phyloP scores from a whole-genome alignment of 2,329 filamentous ascomycete species.

The Phialophora tarda region DNA sequence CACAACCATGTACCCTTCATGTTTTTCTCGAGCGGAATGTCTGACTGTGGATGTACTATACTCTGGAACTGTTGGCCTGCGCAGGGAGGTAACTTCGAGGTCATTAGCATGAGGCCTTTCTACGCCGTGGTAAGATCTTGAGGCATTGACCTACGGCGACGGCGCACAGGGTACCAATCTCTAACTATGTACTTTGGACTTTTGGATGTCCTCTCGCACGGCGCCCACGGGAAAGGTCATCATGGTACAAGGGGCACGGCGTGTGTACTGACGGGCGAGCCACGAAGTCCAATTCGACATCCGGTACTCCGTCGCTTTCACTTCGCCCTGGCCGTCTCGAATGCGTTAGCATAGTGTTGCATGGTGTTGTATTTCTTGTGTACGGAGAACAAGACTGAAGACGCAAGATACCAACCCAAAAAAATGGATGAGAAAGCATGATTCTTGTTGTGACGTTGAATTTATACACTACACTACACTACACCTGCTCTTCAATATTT shows the following conservation, averaged over 20 bases:
- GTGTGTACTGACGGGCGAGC: too few species aligned
- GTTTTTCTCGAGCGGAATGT: not conserved
- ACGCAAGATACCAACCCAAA: not conserved
- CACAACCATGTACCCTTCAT: not conserved
- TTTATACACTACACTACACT: not conserved
- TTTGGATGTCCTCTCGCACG: not conserved
- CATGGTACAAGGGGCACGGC: too few species aligned
- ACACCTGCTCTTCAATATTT: too few species aligned
- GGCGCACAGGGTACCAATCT: constrained; percentile 1
- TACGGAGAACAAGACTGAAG: too few species aligned
- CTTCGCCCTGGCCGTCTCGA: not conserved
- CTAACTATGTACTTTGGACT: not conserved
- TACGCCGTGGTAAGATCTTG: not conserved
- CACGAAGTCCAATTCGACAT: not conserved
- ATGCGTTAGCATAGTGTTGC: not conserved
- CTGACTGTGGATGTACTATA: constrained; percentile 1
- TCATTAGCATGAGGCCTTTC: not conserved
- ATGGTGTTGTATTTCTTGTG: not conserved
- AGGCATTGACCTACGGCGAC: not conserved
- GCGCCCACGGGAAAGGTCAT: too few species aligned
- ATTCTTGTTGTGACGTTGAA: not conserved
- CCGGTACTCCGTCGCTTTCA: not conserved
- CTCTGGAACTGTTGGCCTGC: not conserved
- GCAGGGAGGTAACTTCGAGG: not conserved
- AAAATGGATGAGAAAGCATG: not conserved